Conservation (phyloP, 192 early-diverging fungal genomes). For the Backusella tarrabulga region DNA sequence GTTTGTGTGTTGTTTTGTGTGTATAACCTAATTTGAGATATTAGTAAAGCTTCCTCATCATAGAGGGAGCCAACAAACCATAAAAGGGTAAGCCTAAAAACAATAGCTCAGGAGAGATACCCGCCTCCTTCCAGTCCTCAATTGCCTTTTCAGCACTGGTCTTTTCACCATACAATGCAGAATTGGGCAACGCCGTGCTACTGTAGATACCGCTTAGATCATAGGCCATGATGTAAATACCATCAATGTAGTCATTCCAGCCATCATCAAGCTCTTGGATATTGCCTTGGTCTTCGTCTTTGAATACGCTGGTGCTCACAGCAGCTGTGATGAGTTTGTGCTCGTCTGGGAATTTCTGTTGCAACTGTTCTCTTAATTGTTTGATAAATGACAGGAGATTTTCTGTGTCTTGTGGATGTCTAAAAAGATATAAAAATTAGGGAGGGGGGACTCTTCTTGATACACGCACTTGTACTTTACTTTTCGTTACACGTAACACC, state of each 20-base stretch:
- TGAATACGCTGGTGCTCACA: slow-evolving; percentile 33
- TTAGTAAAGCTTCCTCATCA: background rate
- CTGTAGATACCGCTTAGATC: slow-evolving; percentile 30
- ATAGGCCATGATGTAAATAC: slow-evolving; percentile 32
- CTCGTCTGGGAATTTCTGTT: slow-evolving; percentile 10
- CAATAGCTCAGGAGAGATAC: slow-evolving; percentile 31
- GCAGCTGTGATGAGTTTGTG: slow-evolving; percentile 41
- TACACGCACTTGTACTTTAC: background rate
- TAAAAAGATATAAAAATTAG: background rate
- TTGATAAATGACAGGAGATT: slow-evolving; percentile 42
- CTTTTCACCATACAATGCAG: slow-evolving; percentile 24
- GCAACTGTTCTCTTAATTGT: slow-evolving; percentile 30
- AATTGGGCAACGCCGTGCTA: slow-evolving; percentile 18
- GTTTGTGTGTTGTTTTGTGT: background rate
- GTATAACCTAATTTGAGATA: background rate
- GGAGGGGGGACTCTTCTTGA: background rate
- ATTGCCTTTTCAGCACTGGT: slow-evolving; percentile 16
- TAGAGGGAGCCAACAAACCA: slow-evolving; percentile 8
- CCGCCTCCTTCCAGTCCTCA: slow-evolving; percentile 28
- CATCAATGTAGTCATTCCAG: slow-evolving; percentile 21
- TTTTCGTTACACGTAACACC: slow-evolving; percentile 36
- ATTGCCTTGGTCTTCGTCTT: slow-evolving; percentile 19
- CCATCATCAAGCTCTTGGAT: slow-evolving; percentile 12
- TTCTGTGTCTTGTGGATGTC: slow-evolving; percentile 35
- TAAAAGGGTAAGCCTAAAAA: slow-evolving; percentile 46